These are phyloP conservation scores for Globisporangium orthogonon DNA, from an alignment of 352 stramenopile genomes.

Conservation along the genomic window DNA sequence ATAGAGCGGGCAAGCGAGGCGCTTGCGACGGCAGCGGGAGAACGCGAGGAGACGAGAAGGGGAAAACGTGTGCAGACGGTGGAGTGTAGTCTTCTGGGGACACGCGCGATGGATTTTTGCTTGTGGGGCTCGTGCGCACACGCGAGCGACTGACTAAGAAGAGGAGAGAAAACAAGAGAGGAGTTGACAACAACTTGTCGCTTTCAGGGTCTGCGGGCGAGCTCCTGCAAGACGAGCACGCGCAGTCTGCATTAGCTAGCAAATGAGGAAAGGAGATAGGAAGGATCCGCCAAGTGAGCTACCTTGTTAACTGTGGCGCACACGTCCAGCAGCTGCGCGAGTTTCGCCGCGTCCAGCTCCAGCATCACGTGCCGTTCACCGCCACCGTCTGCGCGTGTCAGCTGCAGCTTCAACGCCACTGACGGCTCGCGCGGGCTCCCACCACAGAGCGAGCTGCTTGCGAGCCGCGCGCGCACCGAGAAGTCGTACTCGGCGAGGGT, in stretches of 20 bases:
- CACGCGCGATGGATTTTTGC: constrained; percentile 1
- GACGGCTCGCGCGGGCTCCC: constrained; percentile 24
- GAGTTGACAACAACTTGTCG: background rate
- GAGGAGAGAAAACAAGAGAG: background rate
- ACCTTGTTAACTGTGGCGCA: constrained; percentile 34
- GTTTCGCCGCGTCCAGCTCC: constrained; percentile 35
- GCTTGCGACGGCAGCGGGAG: constrained; percentile 2
- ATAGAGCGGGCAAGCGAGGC: constrained; percentile 7
- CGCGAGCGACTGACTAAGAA: background rate
- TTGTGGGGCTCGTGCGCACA: background rate
- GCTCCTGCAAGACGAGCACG: constrained; percentile 7
- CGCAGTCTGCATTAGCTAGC: background rate
- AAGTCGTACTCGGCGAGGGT: constrained; percentile 64
- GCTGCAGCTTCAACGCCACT: constrained; percentile 47
- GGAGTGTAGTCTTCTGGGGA: background rate
- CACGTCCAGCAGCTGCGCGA: constrained; percentile 25
- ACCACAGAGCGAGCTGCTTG: constrained; percentile 47
- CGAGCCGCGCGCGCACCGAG: constrained; percentile 60
- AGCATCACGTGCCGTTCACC: constrained; percentile 42
- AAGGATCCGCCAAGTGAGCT: background rate
- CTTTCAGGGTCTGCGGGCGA: constrained; percentile 9
- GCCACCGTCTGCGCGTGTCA: constrained; percentile 17
- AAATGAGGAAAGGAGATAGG: no score
- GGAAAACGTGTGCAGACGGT: background rate
- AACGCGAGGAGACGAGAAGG: background rate